Conservation (phyloP, 768 basidiomycete genomes). For the Tulasnella sp. region DNA sequence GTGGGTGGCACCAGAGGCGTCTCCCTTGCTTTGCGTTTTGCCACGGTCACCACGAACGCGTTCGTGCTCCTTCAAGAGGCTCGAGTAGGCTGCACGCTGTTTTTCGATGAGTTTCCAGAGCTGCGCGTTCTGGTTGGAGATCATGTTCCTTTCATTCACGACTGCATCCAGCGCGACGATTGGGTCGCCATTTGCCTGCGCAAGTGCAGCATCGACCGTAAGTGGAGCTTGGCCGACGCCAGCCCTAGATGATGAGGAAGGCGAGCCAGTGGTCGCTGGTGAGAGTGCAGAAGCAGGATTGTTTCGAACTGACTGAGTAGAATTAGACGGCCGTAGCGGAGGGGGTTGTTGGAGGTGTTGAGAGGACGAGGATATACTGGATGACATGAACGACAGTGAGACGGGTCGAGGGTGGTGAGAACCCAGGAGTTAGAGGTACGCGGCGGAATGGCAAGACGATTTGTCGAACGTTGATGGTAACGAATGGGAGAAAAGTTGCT, state of each 20-base stretch:
- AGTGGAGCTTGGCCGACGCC: conserved; percentile 16
- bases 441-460: too few relatives aligned
- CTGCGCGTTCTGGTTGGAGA: conserved; percentile 74
- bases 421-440: too few relatives aligned
- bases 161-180: conserved; percentile 55
- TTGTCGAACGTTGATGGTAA: too few relatives aligned
- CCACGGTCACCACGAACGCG: conserved; percentile 74
- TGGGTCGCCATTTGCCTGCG: conserved; percentile 21
- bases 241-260: background rate
- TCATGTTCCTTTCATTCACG: conserved; percentile 65
- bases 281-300: background rate
- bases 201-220: conserved; percentile 43
- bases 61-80: conserved; percentile 82
- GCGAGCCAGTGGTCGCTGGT: background rate
- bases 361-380: conserved; percentile 5
- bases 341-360: conserved; percentile 4
- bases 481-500: too few relatives aligned
- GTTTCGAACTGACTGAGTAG: background rate
- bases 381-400: background rate
- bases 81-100: conserved; percentile 75
- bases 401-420: background rate
- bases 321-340: background rate
- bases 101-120: conserved; percentile 95
- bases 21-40: conserved; percentile 33
- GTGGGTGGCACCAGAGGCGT: conserved; percentile 5